Conservation (phyloP, 805 yeast genomes). For the Ogataea paradorogensis region DNA sequence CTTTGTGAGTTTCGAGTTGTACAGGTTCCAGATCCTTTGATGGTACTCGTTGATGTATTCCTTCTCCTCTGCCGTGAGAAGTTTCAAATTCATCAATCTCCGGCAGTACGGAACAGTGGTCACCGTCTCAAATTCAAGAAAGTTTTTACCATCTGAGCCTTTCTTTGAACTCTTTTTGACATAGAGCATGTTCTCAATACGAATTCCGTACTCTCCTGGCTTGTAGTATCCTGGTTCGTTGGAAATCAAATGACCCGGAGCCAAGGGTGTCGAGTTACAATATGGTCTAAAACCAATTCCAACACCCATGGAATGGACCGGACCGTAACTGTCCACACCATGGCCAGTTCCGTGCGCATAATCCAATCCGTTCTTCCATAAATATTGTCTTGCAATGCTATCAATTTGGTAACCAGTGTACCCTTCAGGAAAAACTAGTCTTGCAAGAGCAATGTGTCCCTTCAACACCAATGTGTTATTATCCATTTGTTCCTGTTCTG, state of each 20-base stretch:
- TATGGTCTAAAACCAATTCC: slow-evolving; percentile 57
- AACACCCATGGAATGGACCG: slow-evolving; percentile 63
- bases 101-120: slow-evolving; percentile 58
- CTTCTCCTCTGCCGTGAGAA: slow-evolving; percentile 46
- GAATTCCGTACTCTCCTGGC: slow-evolving; percentile 57
- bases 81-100: slow-evolving; percentile 43
- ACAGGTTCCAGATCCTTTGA: slow-evolving; percentile 42
- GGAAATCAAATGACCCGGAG: slow-evolving; percentile 53
- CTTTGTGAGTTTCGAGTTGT: slow-evolving; percentile 37
- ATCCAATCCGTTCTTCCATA: slow-evolving; percentile 57
- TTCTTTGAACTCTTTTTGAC: slow-evolving; percentile 39
- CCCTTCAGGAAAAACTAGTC: slow-evolving; percentile 51
- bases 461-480: slow-evolving; percentile 58
- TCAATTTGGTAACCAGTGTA: slow-evolving; percentile 55
- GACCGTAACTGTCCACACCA: slow-evolving; percentile 59
- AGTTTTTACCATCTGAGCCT: slow-evolving; percentile 39
- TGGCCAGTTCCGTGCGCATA: slow-evolving; percentile 66
- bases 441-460: slow-evolving; percentile 51
- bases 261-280: slow-evolving; percentile 42
- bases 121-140: slow-evolving; percentile 52
- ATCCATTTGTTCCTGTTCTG: slow-evolving; percentile 43
- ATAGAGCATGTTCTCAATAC: slow-evolving; percentile 51
- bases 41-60: slow-evolving; percentile 52
- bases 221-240: slow-evolving; percentile 66
- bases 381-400: slow-evolving; percentile 53